Evolutionary conservation across 2,329 filamentous ascomycete species (phyloP).

Genomic region (Cercospora zeina): DNA sequence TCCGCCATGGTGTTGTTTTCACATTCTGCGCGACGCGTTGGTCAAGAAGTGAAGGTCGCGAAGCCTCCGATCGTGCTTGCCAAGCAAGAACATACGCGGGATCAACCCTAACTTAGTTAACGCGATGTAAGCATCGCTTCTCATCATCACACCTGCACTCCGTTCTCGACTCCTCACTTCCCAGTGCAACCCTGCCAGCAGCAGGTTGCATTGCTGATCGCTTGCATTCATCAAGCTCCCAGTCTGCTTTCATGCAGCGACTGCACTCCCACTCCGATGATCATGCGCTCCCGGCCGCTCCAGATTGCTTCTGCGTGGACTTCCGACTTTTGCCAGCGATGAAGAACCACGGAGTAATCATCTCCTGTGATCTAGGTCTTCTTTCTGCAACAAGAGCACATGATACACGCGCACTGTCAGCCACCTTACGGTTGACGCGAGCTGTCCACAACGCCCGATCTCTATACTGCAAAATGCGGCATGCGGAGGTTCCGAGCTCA

Average conservation of each 20-base stretch:
- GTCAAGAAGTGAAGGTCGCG: neutral
- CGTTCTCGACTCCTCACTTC: neutral
- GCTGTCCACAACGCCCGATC: neutral
- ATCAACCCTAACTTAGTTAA: conserved; percentile 5
- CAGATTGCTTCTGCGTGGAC: neutral
- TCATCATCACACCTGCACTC: neutral
- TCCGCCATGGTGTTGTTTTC: conserved; percentile 5
- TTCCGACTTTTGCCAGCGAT: neutral
- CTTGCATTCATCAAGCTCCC: neutral
- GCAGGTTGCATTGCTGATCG: neutral
- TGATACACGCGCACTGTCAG: neutral
- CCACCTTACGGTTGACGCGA: neutral
- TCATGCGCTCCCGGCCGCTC: neutral
- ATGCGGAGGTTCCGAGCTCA: neutral
- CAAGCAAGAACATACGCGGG: neutral
- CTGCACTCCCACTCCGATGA: neutral
- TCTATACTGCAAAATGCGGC: neutral
- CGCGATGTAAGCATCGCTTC: neutral
- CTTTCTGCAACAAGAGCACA: neutral
- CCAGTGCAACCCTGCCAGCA: neutral
- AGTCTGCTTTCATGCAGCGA: neutral
- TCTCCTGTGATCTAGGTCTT: neutral
- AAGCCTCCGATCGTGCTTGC: neutral
- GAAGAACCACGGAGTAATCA: neutral
- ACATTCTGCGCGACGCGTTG: neutral